Evolutionary conservation across 2,329 filamentous ascomycete genomes (phyloP).

Genomic region (Arachnomyces sp.): DNA sequence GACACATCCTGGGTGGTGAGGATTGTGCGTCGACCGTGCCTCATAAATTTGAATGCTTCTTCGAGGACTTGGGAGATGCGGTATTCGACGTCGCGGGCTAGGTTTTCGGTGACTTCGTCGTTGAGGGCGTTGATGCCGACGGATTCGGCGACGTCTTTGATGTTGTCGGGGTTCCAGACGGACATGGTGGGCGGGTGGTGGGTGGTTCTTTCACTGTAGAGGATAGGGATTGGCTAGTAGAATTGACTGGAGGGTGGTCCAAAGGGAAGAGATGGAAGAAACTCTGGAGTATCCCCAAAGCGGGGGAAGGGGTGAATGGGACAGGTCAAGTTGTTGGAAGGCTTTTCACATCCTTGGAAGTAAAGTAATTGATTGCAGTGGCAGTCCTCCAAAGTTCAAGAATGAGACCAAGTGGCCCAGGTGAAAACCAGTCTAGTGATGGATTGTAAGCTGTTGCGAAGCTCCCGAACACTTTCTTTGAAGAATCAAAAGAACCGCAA

Average conservation of each 20-base stretch:
- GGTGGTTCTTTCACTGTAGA: not conserved
- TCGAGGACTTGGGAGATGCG: constrained; percentile 87
- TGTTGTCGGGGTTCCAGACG: constrained; percentile 94
- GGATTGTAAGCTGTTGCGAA: too few relatives aligned
- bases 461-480: too few relatives aligned
- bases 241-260: not conserved
- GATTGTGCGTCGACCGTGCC: constrained; percentile 74
- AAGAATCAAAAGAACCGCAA: too few relatives aligned
- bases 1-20: constrained; percentile 84
- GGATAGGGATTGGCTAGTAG: not conserved
- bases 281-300: not conserved
- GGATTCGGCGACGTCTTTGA: constrained; percentile 91
- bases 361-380: too few relatives aligned
- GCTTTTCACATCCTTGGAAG: too few relatives aligned
- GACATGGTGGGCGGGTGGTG: constrained; percentile 36
- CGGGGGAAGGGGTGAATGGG: not conserved
- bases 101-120: constrained; percentile 77
- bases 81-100: constrained; percentile 92
- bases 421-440: too few relatives aligned
- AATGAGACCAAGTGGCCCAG: too few relatives aligned
- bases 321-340: too few relatives aligned
- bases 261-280: constrained; percentile 2
- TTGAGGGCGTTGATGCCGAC: constrained; percentile 74
- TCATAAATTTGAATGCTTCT: constrained; percentile 94
- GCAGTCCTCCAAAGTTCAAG: too few relatives aligned